Base-by-base conservation (phyloP, 2,329 filamentous ascomycete species). In the Diaporthe sp. region DNA sequence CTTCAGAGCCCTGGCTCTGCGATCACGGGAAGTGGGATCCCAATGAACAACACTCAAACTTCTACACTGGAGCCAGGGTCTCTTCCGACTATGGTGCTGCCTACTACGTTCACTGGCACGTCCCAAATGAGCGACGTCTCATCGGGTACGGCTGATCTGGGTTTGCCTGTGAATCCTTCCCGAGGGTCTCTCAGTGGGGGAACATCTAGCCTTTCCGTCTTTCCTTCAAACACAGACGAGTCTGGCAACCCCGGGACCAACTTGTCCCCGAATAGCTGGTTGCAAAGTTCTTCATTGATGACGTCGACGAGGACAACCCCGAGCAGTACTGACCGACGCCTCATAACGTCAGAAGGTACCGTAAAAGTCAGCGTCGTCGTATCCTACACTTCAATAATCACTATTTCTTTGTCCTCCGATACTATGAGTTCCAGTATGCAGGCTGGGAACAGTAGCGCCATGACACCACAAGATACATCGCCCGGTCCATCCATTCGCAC, bases 351-450 rank as follows among this genome's bases (percentile, higher is more conserved):
- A 19, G 19, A 64, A 1, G 40, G 60, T 1, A 64, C 40, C 60
- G 60, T 47, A 5, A 64, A 33, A 13, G 19, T 64, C 60, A 64
- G 60, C 40, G 60, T 47, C 8, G 17, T 64, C 17, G 40, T 64
- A 4, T 47, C 60, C 8, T 47, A 64, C 28, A 64, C 60, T 22
- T 64, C 60, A 47, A 64, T 35, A 30, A 6, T 64, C 15, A 45
- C 60, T 3, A 3, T 64, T 22, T 64, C 60, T 9, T 28, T 64
- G 17, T 10, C 25, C 3, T 33, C 15, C 2, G 9, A 42, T 8
- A 0, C 1, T n/a, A 17, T 2, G 4, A 3, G n/a, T n/a, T 30
- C 28, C 1, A 22, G 52, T 28, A 17, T 17, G 22, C 25, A 33
- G 25, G 25, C 13, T 19, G 52, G 15, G 22, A 28, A 55, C 4